Base-by-base conservation (phyloP, 805 yeast genomes). In the Isabelozyma gotoi region DNA sequence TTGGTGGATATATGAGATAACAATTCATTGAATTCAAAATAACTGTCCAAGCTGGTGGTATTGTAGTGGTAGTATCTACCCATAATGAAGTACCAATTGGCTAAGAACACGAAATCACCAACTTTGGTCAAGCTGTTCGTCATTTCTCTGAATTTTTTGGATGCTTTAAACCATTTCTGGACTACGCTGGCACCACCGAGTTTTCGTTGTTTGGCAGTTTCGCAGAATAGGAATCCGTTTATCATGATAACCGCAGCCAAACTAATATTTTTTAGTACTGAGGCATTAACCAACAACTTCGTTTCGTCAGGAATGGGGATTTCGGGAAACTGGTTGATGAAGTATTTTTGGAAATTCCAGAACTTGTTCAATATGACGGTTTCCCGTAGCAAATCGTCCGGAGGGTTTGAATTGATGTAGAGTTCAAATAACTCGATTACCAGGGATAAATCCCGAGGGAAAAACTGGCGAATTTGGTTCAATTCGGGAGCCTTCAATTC, bases 11-110 rank as follows among this genome's bases (percentile, higher is more conserved):
- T 45, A 38, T 49, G 48, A 35, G 46, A 47, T 21, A 65, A 46
- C 27, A 64, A 47, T 32, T 47, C 55, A 43, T 59, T 62, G 45
- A 51, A 64, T 39, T 64, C 69, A 42, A 59, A 49, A 45, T 56
- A 61, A 42, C 53, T 56, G 15, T 60, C 65, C 20, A 52, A 46
- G 19, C 56, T 42, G 47, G 43, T 42, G 37, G 53, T 50, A 3
- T 44, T 40, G 31, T 51, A 52, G 18, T 45, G 40, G 41, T 56
- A 59, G 43, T 50, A 61, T 31, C 43, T 49, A 21, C 55, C 51
- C 19, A 58, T 49, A 15, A 51, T 34, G 18, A 62, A 57, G 46
- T 56, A 63, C 61, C 65, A 64, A 24, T 52, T 50, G 19, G 57
- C 55, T 37, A 60, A 45, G 48, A 47, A 58, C 2, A 59, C 31